Conservation (phyloP, 2,329 filamentous ascomycete genomes). For the Cordyceps cicadae region DNA sequence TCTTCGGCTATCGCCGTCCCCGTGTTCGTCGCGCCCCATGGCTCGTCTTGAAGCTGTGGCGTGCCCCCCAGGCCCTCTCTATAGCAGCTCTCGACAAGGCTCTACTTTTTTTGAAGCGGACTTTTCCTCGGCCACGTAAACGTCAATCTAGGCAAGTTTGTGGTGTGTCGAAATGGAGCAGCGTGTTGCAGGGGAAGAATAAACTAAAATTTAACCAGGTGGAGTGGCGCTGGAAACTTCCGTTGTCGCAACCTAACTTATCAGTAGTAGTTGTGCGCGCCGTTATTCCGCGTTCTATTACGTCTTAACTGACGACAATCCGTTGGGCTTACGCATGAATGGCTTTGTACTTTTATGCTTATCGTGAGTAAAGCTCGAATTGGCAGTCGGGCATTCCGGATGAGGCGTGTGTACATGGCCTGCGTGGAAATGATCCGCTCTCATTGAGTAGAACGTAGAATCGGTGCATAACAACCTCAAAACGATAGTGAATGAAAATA, state of each 20-base stretch:
- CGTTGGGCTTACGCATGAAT: not conserved
- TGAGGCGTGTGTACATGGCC: not conserved
- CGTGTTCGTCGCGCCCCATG: slow-evolving; percentile 6
- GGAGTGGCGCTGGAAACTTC: not conserved
- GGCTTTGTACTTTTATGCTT: not conserved
- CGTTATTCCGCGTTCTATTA: not conserved
- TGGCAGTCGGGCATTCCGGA: not conserved
- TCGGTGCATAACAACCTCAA: no score
- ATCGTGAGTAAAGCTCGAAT: not conserved
- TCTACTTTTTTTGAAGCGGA: not conserved
- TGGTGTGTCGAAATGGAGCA: not conserved
- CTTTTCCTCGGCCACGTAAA: not conserved
- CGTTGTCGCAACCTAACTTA: not conserved
- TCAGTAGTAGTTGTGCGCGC: not conserved
- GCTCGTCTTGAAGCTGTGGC: not conserved
- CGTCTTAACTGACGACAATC: no score
- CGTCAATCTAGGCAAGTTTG: not conserved
- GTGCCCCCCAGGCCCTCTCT: not conserved
- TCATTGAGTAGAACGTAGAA: not conserved
- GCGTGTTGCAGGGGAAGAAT: not conserved
- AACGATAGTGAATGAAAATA: no score
- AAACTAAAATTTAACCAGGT: slow-evolving; percentile 6
- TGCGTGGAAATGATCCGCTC: not conserved
- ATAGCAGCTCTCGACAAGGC: not conserved
- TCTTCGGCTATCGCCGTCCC: slow-evolving; percentile 3